Evolutionary conservation across 2,329 filamentous ascomycete genomes (phyloP).

Genomic region (Intubia oerlemansii): DNA sequence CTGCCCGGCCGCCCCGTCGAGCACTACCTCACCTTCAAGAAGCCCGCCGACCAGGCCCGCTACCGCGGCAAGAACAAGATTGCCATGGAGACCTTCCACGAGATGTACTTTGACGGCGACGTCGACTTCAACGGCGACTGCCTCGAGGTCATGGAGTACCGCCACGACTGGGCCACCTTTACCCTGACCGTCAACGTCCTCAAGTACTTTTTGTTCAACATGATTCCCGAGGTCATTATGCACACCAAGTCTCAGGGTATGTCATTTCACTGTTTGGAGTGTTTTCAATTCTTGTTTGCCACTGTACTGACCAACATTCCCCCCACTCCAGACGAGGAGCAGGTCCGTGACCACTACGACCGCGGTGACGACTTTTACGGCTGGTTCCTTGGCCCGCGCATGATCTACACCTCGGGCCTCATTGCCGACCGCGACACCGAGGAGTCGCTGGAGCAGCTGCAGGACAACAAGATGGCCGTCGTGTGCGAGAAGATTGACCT

Average conservation of each 20-base stretch:
- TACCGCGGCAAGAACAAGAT: slow-evolving; percentile 66
- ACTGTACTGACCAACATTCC: not conserved
- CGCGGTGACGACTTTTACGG: slow-evolving; percentile 95
- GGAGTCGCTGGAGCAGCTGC: slow-evolving; percentile 81
- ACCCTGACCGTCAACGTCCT: slow-evolving; percentile 20
- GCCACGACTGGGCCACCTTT: slow-evolving; percentile 80
- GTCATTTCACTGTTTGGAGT: too few relatives aligned
- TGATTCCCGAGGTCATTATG: slow-evolving; percentile 9
- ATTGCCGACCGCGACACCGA: slow-evolving; percentile 75
- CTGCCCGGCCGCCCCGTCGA: slow-evolving; percentile 74
- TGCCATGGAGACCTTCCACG: slow-evolving; percentile 82
- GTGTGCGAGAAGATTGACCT: slow-evolving; percentile 92
- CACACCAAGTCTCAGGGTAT: slow-evolving; percentile 9
- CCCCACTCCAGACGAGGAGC: slow-evolving; percentile 63
- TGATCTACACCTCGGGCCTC: slow-evolving; percentile 95
- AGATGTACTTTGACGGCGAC: slow-evolving; percentile 92
- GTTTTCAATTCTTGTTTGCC: not conserved
- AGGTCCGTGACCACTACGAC: slow-evolving; percentile 95
- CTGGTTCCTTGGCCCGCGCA: slow-evolving; percentile 95
- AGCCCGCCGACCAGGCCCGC: slow-evolving; percentile 34
- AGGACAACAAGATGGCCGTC: slow-evolving; percentile 90
- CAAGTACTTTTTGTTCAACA: slow-evolving; percentile 8
- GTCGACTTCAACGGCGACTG: slow-evolving; percentile 90
- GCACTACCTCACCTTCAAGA: slow-evolving; percentile 73
- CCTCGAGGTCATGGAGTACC: slow-evolving; percentile 76